phyloP scores from a whole-genome alignment of 495 filamentous ascomycete genomes.

The Clohesyomyces aquaticus region DNA sequence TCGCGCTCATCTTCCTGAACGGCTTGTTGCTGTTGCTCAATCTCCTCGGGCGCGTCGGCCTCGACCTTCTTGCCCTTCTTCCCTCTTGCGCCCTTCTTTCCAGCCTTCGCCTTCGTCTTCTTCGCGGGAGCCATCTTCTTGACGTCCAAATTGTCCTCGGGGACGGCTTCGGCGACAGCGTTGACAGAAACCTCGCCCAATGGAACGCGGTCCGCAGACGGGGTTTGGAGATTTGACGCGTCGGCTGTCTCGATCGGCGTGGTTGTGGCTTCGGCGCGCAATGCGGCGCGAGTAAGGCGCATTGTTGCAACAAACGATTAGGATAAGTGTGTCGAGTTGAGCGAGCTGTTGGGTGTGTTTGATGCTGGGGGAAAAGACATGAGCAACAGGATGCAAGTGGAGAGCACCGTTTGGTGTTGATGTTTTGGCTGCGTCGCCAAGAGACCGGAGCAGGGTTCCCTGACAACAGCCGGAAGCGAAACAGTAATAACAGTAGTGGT shows the following conservation, averaged over 20 bases:
- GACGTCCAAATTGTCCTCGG: conserved; percentile 8
- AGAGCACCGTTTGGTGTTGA: conserved; percentile 6
- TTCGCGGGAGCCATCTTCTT: conserved; percentile 35
- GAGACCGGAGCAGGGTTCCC: not conserved
- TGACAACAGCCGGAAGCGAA: conserved; percentile 6
- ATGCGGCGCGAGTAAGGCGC: conserved; percentile 40
- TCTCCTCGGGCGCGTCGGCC: conserved; percentile 15
- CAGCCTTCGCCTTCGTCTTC: conserved; percentile 34
- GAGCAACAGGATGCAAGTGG: not conserved
- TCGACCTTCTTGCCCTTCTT: conserved; percentile 34
- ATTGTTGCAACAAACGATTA: conserved; percentile 21
- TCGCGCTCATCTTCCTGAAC: conserved; percentile 37
- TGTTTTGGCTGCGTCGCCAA: conserved; percentile 5
- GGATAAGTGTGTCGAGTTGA: not conserved
- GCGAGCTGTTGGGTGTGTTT: not conserved
- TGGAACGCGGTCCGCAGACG: conserved; percentile 32
- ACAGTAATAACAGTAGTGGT: too few species aligned
- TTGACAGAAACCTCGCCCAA: conserved; percentile 39
- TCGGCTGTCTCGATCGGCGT: conserved; percentile 22
- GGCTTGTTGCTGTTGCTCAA: conserved; percentile 21
- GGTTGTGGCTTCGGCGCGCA: conserved; percentile 32
- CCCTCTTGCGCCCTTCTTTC: conserved; percentile 27
- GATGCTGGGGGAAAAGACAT: conserved; percentile 1
- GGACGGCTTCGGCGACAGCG: conserved; percentile 13
- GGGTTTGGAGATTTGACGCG: conserved; percentile 26